Conservation (phyloP, 805 yeast species). For the Myxozyma geophila region DNA sequence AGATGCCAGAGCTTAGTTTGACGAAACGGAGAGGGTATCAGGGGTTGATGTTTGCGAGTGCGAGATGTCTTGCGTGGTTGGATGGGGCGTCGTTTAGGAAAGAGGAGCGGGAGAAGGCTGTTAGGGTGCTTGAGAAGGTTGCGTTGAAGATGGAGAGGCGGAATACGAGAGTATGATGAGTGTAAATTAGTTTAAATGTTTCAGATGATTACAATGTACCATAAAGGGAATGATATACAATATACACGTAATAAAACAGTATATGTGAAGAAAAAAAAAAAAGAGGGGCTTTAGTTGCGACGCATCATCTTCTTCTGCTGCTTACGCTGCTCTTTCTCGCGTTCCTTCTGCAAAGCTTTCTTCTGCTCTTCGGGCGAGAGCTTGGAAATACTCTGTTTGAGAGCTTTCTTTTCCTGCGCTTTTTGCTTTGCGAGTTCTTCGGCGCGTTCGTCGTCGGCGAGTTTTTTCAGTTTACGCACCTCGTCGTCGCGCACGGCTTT, state of each 20-base stretch:
- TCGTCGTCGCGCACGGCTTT: constrained; percentile 78
- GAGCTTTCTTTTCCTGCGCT: constrained; percentile 63
- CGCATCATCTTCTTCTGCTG: constrained; percentile 60
- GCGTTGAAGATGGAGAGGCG: constrained; percentile 24
- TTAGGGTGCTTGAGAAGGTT: constrained; percentile 25
- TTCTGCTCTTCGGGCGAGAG: constrained; percentile 78
- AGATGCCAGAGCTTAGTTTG: constrained; percentile 10
- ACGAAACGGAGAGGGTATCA: constrained; percentile 29
- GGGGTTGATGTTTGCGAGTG: constrained; percentile 32
- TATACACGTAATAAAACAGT: not conserved
- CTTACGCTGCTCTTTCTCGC: constrained; percentile 81
- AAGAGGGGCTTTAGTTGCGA: constrained; percentile 1
- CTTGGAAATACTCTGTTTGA: constrained; percentile 46
- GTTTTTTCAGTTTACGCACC: constrained; percentile 67
- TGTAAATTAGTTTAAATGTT: not conserved
- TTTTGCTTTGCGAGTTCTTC: constrained; percentile 69
- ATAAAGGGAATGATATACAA: not conserved
- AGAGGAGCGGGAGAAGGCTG: constrained; percentile 13
- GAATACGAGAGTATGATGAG: not conserved
- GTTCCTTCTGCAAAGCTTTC: constrained; percentile 75
- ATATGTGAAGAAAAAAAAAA: not conserved
- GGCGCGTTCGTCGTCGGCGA: constrained; percentile 64
- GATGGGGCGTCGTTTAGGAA: constrained; percentile 26
- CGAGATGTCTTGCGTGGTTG: constrained; percentile 26
- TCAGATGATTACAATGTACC: not conserved